These are phyloP conservation scores for Hippophae rhamnoides DNA, from an alignment of 306 rosid genomes.

Conservation along the genomic window DNA sequence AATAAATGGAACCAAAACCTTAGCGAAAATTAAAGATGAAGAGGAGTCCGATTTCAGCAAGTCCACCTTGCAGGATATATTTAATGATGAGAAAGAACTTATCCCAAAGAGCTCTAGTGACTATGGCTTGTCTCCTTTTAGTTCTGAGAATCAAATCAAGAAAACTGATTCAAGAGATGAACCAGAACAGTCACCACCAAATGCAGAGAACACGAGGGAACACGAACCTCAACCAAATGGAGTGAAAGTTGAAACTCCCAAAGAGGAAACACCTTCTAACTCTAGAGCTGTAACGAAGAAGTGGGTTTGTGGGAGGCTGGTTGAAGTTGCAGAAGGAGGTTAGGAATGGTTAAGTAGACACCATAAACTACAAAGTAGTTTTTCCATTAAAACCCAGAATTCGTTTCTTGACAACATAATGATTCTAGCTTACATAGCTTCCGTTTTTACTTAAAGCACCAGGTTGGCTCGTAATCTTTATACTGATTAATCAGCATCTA, in stretches of 20 bases:
- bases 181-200: constrained; percentile 20
- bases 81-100: constrained; percentile 32
- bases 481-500: constrained; percentile 4
- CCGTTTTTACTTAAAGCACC: not conserved
- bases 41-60: constrained; percentile 32
- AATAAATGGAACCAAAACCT: constrained; percentile 43
- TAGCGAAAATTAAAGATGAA: constrained; percentile 17
- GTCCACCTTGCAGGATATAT: constrained; percentile 32
- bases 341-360: constrained; percentile 17
- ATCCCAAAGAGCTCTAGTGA: constrained; percentile 28
- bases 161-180: constrained; percentile 20
- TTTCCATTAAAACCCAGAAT: constrained; percentile 5
- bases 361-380: not conserved
- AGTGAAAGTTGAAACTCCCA: constrained; percentile 25
- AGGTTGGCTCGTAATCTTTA: constrained; percentile 9
- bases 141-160: constrained; percentile 26
- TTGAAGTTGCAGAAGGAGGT: constrained; percentile 51
- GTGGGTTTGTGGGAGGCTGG: constrained; percentile 88
- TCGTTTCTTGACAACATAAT: not conserved
- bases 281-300: constrained; percentile 35
- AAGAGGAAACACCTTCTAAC: constrained; percentile 27
- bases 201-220: constrained; percentile 18
- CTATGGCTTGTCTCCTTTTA: constrained; percentile 19
- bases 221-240: constrained; percentile 27
- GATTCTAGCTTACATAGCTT: not conserved